Conservation (phyloP, 306 rosid genomes). For the Quercus suber region DNA sequence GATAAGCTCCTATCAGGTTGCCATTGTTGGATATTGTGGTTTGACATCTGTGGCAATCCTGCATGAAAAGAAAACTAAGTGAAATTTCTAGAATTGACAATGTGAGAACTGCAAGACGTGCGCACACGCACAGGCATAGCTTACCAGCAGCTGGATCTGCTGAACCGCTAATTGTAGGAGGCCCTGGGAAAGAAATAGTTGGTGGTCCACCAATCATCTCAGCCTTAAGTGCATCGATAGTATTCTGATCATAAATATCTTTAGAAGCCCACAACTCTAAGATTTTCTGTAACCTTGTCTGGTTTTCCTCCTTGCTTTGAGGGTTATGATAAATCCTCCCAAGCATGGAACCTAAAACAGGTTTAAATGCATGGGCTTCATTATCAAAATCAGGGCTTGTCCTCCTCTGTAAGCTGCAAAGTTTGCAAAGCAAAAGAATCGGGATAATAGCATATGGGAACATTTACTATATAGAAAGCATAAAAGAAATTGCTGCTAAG, state of each 20-base stretch:
- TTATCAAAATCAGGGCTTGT: constrained; percentile 62
- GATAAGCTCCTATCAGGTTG: constrained; percentile 61
- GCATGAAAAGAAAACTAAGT: constrained; percentile 15
- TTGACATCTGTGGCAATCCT: constrained; percentile 59
- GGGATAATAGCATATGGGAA: not conserved
- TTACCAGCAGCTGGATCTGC: constrained; percentile 65
- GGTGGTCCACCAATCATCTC: constrained; percentile 82
- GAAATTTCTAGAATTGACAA: not conserved
- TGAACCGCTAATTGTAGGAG: constrained; percentile 45
- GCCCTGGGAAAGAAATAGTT: constrained; percentile 54
- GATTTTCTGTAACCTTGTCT: constrained; percentile 77
- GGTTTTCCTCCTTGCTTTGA: constrained; percentile 82
- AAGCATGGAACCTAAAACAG: constrained; percentile 91
- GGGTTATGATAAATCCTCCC: constrained; percentile 91
- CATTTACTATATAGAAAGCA: not conserved
- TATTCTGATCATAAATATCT: constrained; percentile 71
- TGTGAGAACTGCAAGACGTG: not conserved
- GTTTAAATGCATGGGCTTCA: constrained; percentile 82
- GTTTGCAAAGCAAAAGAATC: constrained; percentile 16
- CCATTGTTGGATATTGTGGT: constrained; percentile 57
- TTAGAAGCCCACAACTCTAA: constrained; percentile 94
- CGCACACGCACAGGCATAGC: not conserved
- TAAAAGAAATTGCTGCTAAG: constrained; percentile 1
- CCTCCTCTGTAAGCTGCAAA: constrained; percentile 69
- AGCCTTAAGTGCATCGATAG: constrained; percentile 61